Base-by-base conservation (phyloP, 192 early-diverging fungal genomes). In the Coemansia sp. region DNA sequence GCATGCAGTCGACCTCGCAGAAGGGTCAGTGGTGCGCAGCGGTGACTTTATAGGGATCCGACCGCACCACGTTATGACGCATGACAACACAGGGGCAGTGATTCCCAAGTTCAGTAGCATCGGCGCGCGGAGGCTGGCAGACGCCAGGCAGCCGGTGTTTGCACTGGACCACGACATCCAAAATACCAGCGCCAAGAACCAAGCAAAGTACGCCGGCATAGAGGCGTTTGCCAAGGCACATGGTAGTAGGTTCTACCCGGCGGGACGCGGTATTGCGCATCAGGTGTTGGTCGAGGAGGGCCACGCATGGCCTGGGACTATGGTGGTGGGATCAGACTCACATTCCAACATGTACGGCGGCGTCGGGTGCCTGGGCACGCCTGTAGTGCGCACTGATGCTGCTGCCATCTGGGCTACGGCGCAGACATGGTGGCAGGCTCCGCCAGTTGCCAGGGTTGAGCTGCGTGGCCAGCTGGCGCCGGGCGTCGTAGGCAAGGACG, bases 311-410 rank as follows among this genome's bases (percentile, higher is more conserved):
- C 97, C 97, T 1, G 79, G 86, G 53, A 89, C 95, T 9, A 85
- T 99, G 80, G 92, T 93, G 19, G 95, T 99, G 4, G 97, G 94
- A 1, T 95, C 93, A 1, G 97, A 99, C 74, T 99, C 97, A 7
- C 97, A 99, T 68, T 97, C 97, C 4, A 99, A 99, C 81, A 99
- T 97, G 93, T 99, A 99, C 75, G 97, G 97, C 37, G 97, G 95
- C 63, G 88, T 99, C 60, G 95, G 95, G 32, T 86, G 87, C 46
- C 80, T 99, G 52, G 97, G 97, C 36, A 97, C 97, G 22, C 97
- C 97, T 17, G 90, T 99, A 50, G 97, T 99, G 35, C 86, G 97
- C 26, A 99, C 97, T 7, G 97, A 99, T 67, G 97, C 97, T 0
- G 97, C 97, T 0, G 91, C 97, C 1, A 93, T 99, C 57, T 99